Conservation (phyloP, 2,329 filamentous ascomycete species). For the Fusarium sp. region DNA sequence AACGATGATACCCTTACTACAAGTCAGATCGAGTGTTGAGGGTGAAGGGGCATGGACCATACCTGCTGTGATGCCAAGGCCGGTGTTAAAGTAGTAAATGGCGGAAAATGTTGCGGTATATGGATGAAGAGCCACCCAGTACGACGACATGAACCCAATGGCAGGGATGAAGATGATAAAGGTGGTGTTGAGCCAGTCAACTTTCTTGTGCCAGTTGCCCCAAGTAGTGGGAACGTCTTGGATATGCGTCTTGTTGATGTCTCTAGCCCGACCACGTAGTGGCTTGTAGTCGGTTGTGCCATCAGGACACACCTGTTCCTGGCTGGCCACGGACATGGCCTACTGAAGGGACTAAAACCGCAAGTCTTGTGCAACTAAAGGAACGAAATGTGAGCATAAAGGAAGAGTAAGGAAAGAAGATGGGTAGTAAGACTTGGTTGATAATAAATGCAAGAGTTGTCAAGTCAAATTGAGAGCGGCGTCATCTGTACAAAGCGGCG, state of each 20-base stretch:
- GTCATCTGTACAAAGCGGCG: neutral
- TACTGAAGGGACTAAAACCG: neutral
- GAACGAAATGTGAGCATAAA: neutral
- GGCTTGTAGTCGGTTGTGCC: slow-evolving; percentile 69
- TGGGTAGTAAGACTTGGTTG: neutral
- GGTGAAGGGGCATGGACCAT: slow-evolving; percentile 45
- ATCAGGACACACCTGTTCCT: slow-evolving; percentile 58
- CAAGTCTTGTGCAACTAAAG: neutral
- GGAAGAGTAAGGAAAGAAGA: neutral
- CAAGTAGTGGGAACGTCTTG: slow-evolving; percentile 83
- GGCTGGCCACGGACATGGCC: slow-evolving; percentile 52
- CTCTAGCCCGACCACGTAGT: slow-evolving; percentile 50
- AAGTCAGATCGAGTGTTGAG: slow-evolving; percentile 4
- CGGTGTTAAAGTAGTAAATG: slow-evolving; percentile 85
- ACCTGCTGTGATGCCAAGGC: slow-evolving; percentile 84
- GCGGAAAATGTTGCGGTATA: slow-evolving; percentile 81
- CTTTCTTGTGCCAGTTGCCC: slow-evolving; percentile 89
- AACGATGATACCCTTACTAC: slow-evolving; percentile 65
- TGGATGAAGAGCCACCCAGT: slow-evolving; percentile 80
- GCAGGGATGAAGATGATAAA: slow-evolving; percentile 84
- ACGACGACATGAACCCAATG: slow-evolving; percentile 77
- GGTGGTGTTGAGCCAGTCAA: slow-evolving; percentile 91
- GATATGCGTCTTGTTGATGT: slow-evolving; percentile 71
- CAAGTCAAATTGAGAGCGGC: neutral
- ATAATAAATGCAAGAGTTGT: neutral